phyloP scores from a whole-genome alignment of 768 basidiomycete species.

The Lactarius trivialis region DNA sequence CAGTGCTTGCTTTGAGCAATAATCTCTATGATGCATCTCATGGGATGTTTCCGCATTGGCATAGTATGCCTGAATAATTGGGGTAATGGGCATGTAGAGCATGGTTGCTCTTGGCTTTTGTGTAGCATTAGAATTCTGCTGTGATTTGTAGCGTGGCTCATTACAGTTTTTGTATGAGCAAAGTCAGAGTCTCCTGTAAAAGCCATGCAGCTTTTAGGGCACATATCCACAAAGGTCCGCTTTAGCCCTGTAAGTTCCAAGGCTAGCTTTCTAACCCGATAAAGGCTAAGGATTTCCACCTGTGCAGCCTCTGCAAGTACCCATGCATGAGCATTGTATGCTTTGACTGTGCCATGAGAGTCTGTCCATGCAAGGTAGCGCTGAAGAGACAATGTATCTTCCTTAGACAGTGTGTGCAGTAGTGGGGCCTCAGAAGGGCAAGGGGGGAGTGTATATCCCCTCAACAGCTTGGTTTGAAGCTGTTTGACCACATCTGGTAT shows the following conservation, averaged over 20 bases:
- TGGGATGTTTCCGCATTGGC: neutral
- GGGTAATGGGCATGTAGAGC: neutral
- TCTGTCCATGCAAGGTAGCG: slow-evolving; percentile 23
- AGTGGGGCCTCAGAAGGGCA: too few species aligned
- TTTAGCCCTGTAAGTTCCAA: neutral
- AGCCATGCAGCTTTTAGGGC: neutral
- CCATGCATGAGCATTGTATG: slow-evolving; percentile 26
- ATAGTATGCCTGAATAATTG: neutral
- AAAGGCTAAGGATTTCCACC: neutral
- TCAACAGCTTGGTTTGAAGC: too few species aligned
- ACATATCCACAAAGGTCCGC: neutral
- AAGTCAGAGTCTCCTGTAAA: neutral
- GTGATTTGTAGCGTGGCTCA: neutral
- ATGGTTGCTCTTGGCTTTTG: neutral
- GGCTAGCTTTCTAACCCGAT: neutral
- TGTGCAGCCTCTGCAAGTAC: too few species aligned
- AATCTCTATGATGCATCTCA: neutral
- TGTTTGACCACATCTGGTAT: too few species aligned
- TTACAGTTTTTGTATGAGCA: neutral
- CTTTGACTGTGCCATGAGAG: slow-evolving; percentile 24
- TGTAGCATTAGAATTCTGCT: neutral
- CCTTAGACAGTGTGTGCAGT: too few species aligned
- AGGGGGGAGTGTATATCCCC: too few species aligned
- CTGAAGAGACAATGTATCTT: slow-evolving; percentile 17
- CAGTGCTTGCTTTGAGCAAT: neutral